Evolutionary conservation across 2,329 filamentous ascomycete species (phyloP).

Genomic region (Claviceps digitariae): DNA sequence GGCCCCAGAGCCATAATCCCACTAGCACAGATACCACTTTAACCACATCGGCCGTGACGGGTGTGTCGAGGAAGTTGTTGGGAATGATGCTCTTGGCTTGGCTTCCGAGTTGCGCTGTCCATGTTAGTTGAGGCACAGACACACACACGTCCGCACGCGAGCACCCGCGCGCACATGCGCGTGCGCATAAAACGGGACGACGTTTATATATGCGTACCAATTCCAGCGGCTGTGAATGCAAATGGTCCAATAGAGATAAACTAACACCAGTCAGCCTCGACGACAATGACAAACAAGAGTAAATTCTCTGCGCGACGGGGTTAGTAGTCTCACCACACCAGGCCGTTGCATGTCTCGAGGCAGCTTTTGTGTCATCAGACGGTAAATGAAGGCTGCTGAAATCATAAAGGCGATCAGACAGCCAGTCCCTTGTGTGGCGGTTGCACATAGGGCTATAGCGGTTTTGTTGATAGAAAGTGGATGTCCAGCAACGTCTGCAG

Average conservation of each 20-base stretch:
- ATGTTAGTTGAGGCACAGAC: not conserved
- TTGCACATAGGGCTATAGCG: conserved; percentile 33
- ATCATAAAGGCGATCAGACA: conserved; percentile 59
- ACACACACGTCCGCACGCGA: too few relatives aligned
- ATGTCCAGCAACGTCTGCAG: conserved; percentile 19
- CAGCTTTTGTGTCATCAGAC: conserved; percentile 78
- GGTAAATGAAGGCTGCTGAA: conserved; percentile 71
- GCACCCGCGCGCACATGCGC: too few relatives aligned
- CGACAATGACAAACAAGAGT: not conserved
- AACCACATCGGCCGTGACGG: conserved; percentile 29
- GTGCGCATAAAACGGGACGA: not conserved
- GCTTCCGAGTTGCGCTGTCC: conserved; percentile 28
- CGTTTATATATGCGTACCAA: conserved; percentile 10
- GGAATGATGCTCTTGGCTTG: conserved; percentile 30
- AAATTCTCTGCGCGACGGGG: too few relatives aligned
- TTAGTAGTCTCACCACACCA: conserved; percentile 41
- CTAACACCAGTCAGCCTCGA: conserved; percentile 16
- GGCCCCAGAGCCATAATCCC: conserved; percentile 67
- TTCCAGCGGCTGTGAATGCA: conserved; percentile 39
- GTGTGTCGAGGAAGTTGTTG: conserved; percentile 25
- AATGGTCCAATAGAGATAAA: conserved; percentile 73
- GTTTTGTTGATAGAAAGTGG: conserved; percentile 19
- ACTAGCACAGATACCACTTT: conserved; percentile 43
- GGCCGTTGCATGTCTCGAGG: conserved; percentile 63
- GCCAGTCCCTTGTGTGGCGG: conserved; percentile 39